A percentile compares a stretch with the other conserved stretches of the same genome.
Evolutionary conservation across 2,329 filamentous ascomycete genomes (phyloP).

Genomic region (Septoria linicola): DNA sequence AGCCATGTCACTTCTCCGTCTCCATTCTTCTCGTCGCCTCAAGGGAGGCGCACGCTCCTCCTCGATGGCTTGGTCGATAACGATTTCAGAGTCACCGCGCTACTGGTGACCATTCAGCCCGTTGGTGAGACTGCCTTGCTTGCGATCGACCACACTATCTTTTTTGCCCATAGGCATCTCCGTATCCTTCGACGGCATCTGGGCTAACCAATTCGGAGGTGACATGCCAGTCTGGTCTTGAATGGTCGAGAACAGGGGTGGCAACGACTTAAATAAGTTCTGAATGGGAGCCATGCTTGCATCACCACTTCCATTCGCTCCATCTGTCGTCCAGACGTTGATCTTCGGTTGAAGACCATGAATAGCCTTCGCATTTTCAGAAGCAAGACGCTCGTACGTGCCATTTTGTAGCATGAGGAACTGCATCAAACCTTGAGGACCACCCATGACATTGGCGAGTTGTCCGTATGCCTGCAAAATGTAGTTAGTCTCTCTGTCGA

Average conservation of each 20-base stretch:
- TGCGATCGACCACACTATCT: not conserved
- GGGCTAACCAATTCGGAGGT: slow-evolving; percentile 68
- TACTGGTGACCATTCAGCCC: too few relatives aligned
- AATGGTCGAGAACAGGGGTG: slow-evolving; percentile 79
- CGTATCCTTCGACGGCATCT: slow-evolving; percentile 46
- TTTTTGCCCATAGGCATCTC: slow-evolving; percentile 1
- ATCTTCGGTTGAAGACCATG: slow-evolving; percentile 83
- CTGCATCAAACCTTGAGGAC: slow-evolving; percentile 73
- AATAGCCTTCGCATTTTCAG: slow-evolving; percentile 74
- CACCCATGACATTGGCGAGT: slow-evolving; percentile 72
- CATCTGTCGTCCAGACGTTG: slow-evolving; percentile 77
- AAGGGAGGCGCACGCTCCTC: too few relatives aligned
- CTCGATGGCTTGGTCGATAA: too few relatives aligned
- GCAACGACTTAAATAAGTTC: slow-evolving; percentile 81
- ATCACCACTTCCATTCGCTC: slow-evolving; percentile 49
- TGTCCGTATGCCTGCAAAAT: too few relatives aligned
- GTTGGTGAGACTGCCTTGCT: too few relatives aligned
- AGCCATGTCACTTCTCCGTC: too few relatives aligned
- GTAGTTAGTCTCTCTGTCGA: too few relatives aligned
- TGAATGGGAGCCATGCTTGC: slow-evolving; percentile 56
- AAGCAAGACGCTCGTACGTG: slow-evolving; percentile 73
- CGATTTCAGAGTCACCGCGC: too few relatives aligned
- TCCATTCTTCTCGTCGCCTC: too few relatives aligned
- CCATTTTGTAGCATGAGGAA: slow-evolving; percentile 86
- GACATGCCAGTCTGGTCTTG: slow-evolving; percentile 84